Conservation (phyloP, 1,284 basidiomycete genomes). For the Papiliotrema laurentii region DNA sequence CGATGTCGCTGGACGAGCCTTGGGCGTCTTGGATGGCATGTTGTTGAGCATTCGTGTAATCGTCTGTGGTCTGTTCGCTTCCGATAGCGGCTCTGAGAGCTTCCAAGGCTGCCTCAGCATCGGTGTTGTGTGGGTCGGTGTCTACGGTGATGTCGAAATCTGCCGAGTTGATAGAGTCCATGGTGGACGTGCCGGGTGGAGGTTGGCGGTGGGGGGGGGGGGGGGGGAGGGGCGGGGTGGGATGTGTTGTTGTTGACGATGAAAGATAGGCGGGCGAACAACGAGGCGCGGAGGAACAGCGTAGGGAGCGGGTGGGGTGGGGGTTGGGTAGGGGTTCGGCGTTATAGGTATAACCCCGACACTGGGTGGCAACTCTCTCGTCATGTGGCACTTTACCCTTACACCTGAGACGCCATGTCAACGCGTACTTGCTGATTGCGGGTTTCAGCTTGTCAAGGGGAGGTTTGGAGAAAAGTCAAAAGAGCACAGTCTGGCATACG, state of each 20-base stretch:
- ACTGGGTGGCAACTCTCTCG: no score
- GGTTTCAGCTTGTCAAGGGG: no score
- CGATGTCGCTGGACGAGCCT: background rate
- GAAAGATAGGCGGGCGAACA: slow-evolving; percentile 2
- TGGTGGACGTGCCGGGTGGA: slow-evolving; percentile 19
- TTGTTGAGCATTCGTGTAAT: background rate
- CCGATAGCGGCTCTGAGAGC: slow-evolving; percentile 32
- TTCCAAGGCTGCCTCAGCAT: slow-evolving; percentile 31
- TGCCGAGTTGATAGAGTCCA: background rate
- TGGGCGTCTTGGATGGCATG: background rate
- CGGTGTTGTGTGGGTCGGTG: slow-evolving; percentile 7
- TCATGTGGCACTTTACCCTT: slow-evolving; percentile 1
- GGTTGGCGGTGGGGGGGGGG: slow-evolving; percentile 6
- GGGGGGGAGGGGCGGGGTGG: slow-evolving; percentile 1
- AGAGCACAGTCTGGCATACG: background rate
- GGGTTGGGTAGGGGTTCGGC: background rate
- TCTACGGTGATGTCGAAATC: slow-evolving; percentile 8
- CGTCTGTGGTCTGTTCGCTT: background rate
- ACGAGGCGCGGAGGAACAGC: background rate
- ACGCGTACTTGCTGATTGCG: no score
- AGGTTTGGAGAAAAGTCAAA: no score
- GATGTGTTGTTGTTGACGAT: background rate
- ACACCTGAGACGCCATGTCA: no score
- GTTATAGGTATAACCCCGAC: background rate
- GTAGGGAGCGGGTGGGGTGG: background rate